phyloP scores from a whole-genome alignment of 208 protist genomes.

The Trypanosoma melophagium region DNA sequence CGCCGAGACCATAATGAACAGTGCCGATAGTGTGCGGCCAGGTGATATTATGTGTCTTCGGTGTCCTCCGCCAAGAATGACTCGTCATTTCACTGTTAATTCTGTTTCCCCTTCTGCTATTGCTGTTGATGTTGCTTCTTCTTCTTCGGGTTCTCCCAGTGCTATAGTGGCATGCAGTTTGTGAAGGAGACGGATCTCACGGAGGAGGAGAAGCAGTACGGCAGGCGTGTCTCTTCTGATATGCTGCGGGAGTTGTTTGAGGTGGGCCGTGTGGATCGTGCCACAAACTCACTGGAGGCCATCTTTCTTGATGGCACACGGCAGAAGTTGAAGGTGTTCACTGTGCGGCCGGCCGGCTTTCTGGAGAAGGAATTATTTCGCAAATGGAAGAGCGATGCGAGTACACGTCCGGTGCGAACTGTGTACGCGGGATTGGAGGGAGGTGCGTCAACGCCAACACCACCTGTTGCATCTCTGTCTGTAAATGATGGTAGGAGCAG shows the following conservation, averaged over 20 bases:
- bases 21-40: constrained; percentile 2
- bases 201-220: constrained; percentile 56
- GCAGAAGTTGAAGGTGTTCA: constrained; percentile 41
- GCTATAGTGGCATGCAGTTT: constrained; percentile 37
- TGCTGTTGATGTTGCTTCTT: too few species aligned
- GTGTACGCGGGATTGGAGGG: constrained; percentile 2
- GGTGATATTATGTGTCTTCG: constrained; percentile 33
- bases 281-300: constrained; percentile 46
- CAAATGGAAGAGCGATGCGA: constrained; percentile 72
- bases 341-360: constrained; percentile 73
- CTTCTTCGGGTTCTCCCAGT: too few species aligned
- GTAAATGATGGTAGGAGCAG: neutral
- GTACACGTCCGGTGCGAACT: constrained; percentile 51
- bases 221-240: constrained; percentile 39
- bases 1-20: constrained; percentile 1
- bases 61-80: neutral
- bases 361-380: constrained; percentile 58
- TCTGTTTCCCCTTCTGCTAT: too few species aligned
- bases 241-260: constrained; percentile 62
- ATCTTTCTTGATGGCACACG: constrained; percentile 69
- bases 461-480: neutral
- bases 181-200: constrained; percentile 39
- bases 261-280: constrained; percentile 60
- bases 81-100: neutral
- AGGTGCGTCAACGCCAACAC: neutral